Conservation (phyloP, 352 stramenopile genomes). For the Globisporangium alternatum region DNA sequence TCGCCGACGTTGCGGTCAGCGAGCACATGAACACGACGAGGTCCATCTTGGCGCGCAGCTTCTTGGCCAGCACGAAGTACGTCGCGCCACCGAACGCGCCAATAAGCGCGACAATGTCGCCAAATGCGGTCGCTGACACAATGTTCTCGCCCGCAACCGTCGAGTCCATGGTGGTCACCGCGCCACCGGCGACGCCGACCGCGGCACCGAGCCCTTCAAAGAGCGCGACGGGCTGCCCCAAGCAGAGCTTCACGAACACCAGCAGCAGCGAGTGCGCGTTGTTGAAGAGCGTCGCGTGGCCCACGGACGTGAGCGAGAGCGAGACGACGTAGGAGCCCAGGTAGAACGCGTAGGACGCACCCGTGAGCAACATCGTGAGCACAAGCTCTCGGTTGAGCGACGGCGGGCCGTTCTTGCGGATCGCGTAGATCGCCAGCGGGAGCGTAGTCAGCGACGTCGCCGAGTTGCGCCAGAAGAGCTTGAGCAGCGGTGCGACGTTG, state of each 20-base stretch:
- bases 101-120: slow-evolving; percentile 67
- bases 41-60: slow-evolving; percentile 66
- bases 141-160: slow-evolving; percentile 35
- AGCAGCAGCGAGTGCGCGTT: slow-evolving; percentile 81
- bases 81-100: slow-evolving; percentile 63
- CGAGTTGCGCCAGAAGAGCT: slow-evolving; percentile 85
- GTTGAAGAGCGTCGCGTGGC: slow-evolving; percentile 82
- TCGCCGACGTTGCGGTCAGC: slow-evolving; percentile 52
- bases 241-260: slow-evolving; percentile 65
- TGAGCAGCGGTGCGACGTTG: slow-evolving; percentile 62
- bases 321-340: slow-evolving; percentile 69
- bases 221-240: slow-evolving; percentile 51
- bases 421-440: slow-evolving; percentile 38
- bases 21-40: slow-evolving; percentile 67
- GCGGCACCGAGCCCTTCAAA: slow-evolving; percentile 66
- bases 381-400: slow-evolving; percentile 32
- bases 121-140: slow-evolving; percentile 42
- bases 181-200: slow-evolving; percentile 69
- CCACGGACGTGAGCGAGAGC: slow-evolving; percentile 68
- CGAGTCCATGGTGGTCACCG: slow-evolving; percentile 64
- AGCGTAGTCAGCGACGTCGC: slow-evolving; percentile 61
- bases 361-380: slow-evolving; percentile 41
- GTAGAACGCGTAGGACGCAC: slow-evolving; percentile 68
- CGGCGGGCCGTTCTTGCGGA: slow-evolving; percentile 33
- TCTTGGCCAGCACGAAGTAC: slow-evolving; percentile 83